Conservation (phyloP, 2,329 filamentous ascomycete genomes). For the Neurospora crassa region DNA sequence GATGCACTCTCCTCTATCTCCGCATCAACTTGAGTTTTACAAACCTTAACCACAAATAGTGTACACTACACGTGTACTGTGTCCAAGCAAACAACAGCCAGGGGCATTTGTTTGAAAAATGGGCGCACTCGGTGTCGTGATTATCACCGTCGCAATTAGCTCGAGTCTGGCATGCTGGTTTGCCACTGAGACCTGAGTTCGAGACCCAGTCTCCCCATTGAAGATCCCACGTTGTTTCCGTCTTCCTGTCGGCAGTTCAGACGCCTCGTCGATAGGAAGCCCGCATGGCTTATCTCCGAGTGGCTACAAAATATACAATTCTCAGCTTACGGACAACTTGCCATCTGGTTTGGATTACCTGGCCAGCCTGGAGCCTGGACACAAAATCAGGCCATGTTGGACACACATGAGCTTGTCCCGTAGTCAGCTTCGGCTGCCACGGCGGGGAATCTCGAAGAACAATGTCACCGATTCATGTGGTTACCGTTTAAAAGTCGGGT, state of each 20-base stretch:
- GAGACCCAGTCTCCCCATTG: background rate
- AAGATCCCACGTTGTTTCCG: background rate
- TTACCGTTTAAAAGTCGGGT: background rate
- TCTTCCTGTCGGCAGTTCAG: background rate
- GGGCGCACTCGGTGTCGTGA: background rate
- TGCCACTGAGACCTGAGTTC: background rate
- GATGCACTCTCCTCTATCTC: background rate
- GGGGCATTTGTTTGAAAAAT: background rate
- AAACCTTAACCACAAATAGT: background rate
- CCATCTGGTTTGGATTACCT: background rate
- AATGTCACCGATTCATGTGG: background rate
- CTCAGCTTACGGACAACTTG: background rate
- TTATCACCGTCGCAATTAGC: background rate
- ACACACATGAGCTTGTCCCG: background rate
- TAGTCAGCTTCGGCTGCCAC: background rate
- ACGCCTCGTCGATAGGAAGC: background rate
- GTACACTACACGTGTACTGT: background rate
- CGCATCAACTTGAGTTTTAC: too few species aligned
- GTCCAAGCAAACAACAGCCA: background rate
- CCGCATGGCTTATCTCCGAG: background rate
- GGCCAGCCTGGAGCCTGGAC: too few species aligned
- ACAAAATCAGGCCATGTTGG: background rate
- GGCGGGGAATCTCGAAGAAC: background rate
- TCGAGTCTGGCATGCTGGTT: background rate
- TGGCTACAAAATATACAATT: background rate